These are phyloP conservation scores for Leccinum subgranulosum DNA, from an alignment of 768 basidiomycete genomes.

Conservation along the genomic window DNA sequence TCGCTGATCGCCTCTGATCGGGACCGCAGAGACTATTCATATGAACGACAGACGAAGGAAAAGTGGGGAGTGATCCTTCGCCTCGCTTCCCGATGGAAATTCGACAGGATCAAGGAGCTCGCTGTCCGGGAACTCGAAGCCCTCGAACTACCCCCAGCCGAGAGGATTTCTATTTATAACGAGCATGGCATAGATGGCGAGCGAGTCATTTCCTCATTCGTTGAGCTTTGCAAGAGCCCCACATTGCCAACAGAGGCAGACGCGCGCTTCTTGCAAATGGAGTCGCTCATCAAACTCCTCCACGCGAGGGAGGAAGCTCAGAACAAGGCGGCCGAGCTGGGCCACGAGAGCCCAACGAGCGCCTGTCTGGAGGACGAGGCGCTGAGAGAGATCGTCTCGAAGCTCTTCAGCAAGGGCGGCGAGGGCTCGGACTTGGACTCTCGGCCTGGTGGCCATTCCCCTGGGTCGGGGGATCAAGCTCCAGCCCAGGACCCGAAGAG, in stretches of 20 bases:
- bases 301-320: slow-evolving; percentile 49
- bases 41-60: slow-evolving; percentile 46
- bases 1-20: background rate
- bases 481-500: background rate
- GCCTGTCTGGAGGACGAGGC: slow-evolving; percentile 29
- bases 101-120: slow-evolving; percentile 46
- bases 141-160: slow-evolving; percentile 43
- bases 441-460: slow-evolving; percentile 12
- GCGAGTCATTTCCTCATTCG: slow-evolving; percentile 51
- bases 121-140: slow-evolving; percentile 56
- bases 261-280: slow-evolving; percentile 50
- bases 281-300: slow-evolving; percentile 51
- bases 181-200: slow-evolving; percentile 46
- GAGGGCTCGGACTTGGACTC: slow-evolving; percentile 20
- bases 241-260: slow-evolving; percentile 52
- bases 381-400: slow-evolving; percentile 32
- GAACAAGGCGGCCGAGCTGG: slow-evolving; percentile 34
- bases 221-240: slow-evolving; percentile 50
- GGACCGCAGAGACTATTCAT: slow-evolving; percentile 45
- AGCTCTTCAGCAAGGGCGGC: slow-evolving; percentile 28
- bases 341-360: slow-evolving; percentile 32
- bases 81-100: slow-evolving; percentile 55
- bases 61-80: slow-evolving; percentile 56
- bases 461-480: slow-evolving; percentile 17
- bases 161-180: slow-evolving; percentile 58